These are phyloP conservation scores for Sporothrix euskadiensis DNA, from an alignment of 2,329 filamentous ascomycete genomes.

Conservation along the genomic window DNA sequence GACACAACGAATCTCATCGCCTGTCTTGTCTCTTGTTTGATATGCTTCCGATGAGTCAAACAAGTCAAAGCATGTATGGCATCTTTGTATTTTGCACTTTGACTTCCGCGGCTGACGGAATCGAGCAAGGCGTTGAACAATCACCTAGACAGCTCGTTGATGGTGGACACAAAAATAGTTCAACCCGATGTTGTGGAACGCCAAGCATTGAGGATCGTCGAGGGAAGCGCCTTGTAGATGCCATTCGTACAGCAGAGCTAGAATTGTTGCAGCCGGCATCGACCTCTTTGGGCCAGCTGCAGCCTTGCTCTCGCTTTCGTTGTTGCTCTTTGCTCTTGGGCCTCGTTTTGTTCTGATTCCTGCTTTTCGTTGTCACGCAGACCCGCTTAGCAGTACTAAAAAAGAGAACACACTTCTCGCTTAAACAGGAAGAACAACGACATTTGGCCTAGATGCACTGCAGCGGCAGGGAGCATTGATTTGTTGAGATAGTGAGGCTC, in stretches of 20 bases:
- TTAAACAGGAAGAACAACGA: not conserved
- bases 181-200: constrained; percentile 20
- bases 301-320: not conserved
- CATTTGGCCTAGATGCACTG: not conserved
- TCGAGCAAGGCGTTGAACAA: not conserved
- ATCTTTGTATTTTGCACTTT: not conserved
- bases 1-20: not conserved
- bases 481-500: not conserved
- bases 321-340: not conserved
- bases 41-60: not conserved
- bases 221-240: too few species aligned
- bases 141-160: not conserved
- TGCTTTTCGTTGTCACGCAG: not conserved
- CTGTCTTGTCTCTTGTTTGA: not conserved
- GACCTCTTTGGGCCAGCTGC: not conserved
- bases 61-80: not conserved
- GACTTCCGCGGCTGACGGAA: not conserved
- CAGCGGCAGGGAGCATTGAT: not conserved
- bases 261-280: not conserved
- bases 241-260: not conserved
- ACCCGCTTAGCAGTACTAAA: not conserved
- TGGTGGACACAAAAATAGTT: not conserved
- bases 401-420: not conserved
- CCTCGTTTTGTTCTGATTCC: not conserved
- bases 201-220: not conserved